These are phyloP conservation scores for Holtermanniella nyarrowii DNA, from an alignment of 768 basidiomycete genomes.

Conservation along the genomic window DNA sequence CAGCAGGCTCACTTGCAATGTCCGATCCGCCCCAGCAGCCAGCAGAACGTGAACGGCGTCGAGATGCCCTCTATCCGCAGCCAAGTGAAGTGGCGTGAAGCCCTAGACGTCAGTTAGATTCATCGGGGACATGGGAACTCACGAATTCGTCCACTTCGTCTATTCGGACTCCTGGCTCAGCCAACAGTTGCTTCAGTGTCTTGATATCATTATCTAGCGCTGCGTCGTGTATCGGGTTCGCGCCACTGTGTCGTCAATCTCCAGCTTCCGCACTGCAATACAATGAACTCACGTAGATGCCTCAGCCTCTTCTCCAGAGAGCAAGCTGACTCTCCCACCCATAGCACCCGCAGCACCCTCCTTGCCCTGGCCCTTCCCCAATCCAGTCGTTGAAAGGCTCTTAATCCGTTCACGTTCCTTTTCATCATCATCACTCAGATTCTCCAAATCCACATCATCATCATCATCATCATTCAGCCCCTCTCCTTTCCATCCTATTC, in stretches of 20 bases:
- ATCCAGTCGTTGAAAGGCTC: too few species aligned
- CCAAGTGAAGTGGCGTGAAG: slow-evolving; percentile 76
- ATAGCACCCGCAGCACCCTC: slow-evolving; percentile 13
- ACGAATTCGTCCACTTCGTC: slow-evolving; percentile 66
- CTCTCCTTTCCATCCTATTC: slow-evolving; percentile 24
- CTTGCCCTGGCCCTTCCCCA: neutral
- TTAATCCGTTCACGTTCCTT: neutral
- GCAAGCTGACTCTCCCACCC: slow-evolving; percentile 24
- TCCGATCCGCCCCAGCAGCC: slow-evolving; percentile 53
- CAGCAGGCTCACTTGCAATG: slow-evolving; percentile 58
- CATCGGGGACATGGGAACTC: slow-evolving; percentile 31
- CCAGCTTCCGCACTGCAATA: neutral
- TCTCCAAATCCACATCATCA: slow-evolving; percentile 12
- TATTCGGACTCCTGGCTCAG: slow-evolving; percentile 46
- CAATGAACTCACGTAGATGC: slow-evolving; percentile 4
- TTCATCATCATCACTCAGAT: slow-evolving; percentile 11
- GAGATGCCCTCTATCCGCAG: slow-evolving; percentile 66
- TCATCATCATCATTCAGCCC: slow-evolving; percentile 6
- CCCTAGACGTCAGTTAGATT: slow-evolving; percentile 49
- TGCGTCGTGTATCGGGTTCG: slow-evolving; percentile 48
- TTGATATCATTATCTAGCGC: slow-evolving; percentile 53
- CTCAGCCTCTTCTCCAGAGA: slow-evolving; percentile 10
- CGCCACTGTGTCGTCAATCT: too few species aligned
- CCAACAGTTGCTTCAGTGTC: slow-evolving; percentile 44
- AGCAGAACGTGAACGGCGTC: slow-evolving; percentile 54